Evolutionary conservation across 495 filamentous ascomycete genomes (phyloP).

Genomic region (Aspergillus sclerotiicarbonarius): DNA sequence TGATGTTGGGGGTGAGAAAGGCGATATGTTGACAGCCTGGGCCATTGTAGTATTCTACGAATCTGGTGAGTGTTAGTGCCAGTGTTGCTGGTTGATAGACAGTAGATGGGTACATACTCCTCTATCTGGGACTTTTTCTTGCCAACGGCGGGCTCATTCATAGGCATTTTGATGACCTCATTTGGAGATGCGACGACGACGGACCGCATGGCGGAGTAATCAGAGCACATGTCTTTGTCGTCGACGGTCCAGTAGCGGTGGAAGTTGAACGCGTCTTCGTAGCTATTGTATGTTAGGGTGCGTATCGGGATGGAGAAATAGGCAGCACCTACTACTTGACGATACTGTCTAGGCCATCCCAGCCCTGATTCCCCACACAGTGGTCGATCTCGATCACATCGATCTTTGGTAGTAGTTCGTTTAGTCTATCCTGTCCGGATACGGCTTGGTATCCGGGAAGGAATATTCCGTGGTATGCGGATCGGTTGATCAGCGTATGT

Average conservation of each 20-base stretch:
- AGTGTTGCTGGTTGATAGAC: background rate
- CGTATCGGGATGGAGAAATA: background rate
- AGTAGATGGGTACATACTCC: constrained; percentile 44
- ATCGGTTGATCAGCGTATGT: constrained; percentile 68
- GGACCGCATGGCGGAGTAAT: constrained; percentile 66
- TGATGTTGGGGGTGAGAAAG: constrained; percentile 65
- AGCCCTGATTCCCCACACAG: constrained; percentile 79
- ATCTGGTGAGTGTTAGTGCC: background rate
- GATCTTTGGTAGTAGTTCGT: constrained; percentile 46
- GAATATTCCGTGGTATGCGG: constrained; percentile 61
- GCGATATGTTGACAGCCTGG: constrained; percentile 77
- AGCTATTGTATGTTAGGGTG: constrained; percentile 30
- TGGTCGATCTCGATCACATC: constrained; percentile 66
- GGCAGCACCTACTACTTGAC: constrained; percentile 53
- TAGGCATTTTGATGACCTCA: constrained; percentile 75
- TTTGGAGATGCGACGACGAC: constrained; percentile 70
- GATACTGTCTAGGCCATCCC: constrained; percentile 65
- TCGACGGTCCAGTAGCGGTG: constrained; percentile 81
- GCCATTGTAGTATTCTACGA: constrained; percentile 68
- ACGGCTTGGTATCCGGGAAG: constrained; percentile 62
- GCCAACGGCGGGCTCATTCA: constrained; percentile 76
- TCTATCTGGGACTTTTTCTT: constrained; percentile 74
- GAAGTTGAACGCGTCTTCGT: constrained; percentile 70
- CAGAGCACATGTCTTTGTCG: constrained; percentile 69
- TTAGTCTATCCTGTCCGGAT: constrained; percentile 32